Evolutionary conservation across 2,329 filamentous ascomycete genomes (phyloP), one percentile per base, ranked within the genome.

Genomic region (Fonsecaea monophora): DNA sequence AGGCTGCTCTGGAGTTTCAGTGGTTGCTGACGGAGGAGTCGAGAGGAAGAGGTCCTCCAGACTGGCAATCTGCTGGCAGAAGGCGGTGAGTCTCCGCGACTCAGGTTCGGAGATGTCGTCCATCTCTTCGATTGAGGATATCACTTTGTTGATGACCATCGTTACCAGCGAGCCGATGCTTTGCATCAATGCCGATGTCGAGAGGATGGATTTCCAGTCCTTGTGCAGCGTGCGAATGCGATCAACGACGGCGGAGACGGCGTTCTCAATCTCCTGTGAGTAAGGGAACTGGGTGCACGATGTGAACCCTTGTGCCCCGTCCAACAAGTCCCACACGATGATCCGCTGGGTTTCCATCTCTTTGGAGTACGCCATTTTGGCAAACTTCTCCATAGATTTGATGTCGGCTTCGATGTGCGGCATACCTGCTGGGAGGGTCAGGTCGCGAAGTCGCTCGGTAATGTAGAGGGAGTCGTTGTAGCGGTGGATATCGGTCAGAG

Each of bases 291-390:
- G 81, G 4, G 86, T 87, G 73, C 86, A 89, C 56, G 83, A 83
- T 32, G 79, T 78, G 75, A 90, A 89, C 15, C 87, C 87, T 75
- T 88, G 85, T 1, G 86, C 85, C 25, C 86, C 86, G 71, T 89
- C 87, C 4, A 90, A 83, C 15, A 89, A 78, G 74, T 90, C 87
- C 21, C 81, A 81, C 12, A 89, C 77, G 68, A 89, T 87, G 1
- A 86, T 88, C 61, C 86, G 81, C 71, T 90, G 87, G 1, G 83
- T 84, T 62, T 89, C 86, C 85, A 90, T 88, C 75, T 89, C 87
- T 62, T 84, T 83, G 67, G 84, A 83, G 71, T 90, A 90, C 1
- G 86, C 85, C 35, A 84, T 76, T 73, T 86, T 87, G 53, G 85
- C 86, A 70, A 88, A 89, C 58, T 79, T 82, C 66, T 88, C 83